Evolutionary conservation across 331 rosid genomes (phyloP).

Genomic region (Erythrophleum ivorense): DNA sequence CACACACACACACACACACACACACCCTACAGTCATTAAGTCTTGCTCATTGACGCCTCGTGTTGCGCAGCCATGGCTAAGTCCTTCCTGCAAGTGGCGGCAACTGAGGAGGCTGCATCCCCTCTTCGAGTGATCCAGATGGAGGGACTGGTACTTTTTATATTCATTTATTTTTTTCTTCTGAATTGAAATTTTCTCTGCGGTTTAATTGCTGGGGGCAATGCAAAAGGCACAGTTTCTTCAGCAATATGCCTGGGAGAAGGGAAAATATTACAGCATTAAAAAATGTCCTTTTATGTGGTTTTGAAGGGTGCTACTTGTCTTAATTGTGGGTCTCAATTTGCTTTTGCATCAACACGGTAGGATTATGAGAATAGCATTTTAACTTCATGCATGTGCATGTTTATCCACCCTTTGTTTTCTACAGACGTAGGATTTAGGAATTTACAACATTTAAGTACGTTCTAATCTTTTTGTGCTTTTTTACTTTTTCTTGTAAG

Average conservation of each 20-base stretch:
- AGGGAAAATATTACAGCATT: background rate
- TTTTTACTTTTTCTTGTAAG: background rate
- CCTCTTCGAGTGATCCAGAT: conserved; percentile 94
- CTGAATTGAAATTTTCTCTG: background rate
- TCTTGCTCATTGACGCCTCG: conserved; percentile 8
- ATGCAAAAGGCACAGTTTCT: background rate
- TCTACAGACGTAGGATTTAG: background rate
- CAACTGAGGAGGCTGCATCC: conserved; percentile 84
- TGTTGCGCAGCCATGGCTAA: conserved; percentile 57
- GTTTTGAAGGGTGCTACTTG: conserved; percentile 1
- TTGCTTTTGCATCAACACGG: conserved; percentile 22
- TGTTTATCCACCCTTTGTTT: background rate
- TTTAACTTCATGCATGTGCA: background rate
- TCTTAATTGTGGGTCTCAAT: conserved; percentile 10
- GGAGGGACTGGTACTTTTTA: conserved; percentile 76
- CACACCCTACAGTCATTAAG: background rate
- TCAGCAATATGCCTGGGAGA: background rate
- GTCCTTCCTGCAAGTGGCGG: conserved; percentile 89
- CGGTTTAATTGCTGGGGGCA: background rate
- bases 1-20: no score
- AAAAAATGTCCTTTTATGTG: background rate
- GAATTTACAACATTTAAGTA: background rate
- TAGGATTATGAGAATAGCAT: background rate
- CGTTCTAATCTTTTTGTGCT: background rate
- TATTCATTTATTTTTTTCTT: background rate